Evolutionary conservation across 73 alveolate species (phyloP).

Genomic region (Symbiodinium pilosum): DNA sequence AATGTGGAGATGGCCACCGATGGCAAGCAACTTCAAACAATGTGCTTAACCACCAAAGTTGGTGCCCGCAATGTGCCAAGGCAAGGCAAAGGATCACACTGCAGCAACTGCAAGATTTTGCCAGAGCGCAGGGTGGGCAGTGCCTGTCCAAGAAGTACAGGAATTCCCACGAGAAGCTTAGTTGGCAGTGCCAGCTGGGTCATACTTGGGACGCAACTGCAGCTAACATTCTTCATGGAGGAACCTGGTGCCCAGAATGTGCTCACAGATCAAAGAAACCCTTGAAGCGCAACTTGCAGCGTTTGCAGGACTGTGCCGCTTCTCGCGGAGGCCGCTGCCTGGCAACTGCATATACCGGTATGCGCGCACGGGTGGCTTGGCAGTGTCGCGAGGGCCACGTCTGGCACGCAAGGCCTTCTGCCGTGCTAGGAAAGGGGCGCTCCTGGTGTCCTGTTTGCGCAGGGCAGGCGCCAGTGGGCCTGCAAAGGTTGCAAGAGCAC

Average conservation of each 20-base stretch:
- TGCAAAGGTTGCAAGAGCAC: background rate
- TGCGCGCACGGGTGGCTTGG: background rate
- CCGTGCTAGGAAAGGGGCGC: background rate
- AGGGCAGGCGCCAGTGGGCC: background rate
- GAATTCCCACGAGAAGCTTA: background rate
- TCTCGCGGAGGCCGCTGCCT: background rate
- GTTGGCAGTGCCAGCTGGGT: conserved; percentile 22
- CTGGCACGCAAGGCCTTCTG: background rate
- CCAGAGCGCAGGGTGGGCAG: background rate
- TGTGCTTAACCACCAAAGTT: background rate
- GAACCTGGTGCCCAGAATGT: conserved; percentile 17
- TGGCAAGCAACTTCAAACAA: background rate
- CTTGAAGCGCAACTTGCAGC: background rate
- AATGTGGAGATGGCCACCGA: background rate
- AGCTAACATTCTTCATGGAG: background rate
- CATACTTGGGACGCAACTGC: background rate
- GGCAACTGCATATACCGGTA: background rate
- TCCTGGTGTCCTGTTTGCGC: background rate
- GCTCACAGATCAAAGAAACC: background rate
- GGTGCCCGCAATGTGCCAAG: conserved; percentile 12
- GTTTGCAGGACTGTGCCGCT: background rate
- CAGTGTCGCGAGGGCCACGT: background rate
- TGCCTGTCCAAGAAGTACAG: background rate
- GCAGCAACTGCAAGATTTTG: background rate
- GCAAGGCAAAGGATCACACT: background rate